Conservation (phyloP, 1,284 basidiomycete genomes). For the Leccinum griseonigrum region DNA sequence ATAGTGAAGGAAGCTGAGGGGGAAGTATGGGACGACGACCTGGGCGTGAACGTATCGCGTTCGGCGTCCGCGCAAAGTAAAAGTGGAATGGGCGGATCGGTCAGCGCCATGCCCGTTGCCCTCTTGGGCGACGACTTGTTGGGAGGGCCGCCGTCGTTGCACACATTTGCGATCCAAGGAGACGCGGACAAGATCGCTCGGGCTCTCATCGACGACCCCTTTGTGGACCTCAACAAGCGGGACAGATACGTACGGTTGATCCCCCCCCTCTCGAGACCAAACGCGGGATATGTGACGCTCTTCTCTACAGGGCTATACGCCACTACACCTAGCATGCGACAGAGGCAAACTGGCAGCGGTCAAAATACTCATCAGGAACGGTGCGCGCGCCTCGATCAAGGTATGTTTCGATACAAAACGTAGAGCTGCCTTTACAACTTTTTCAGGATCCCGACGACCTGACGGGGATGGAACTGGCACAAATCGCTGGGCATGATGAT, state of each 20-base stretch:
- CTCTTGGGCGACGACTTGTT: constrained; percentile 29
- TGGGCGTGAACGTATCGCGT: constrained; percentile 28
- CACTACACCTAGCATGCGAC: constrained; percentile 83
- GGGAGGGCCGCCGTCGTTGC: constrained; percentile 44
- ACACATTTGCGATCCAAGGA: constrained; percentile 64
- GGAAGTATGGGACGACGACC: constrained; percentile 39
- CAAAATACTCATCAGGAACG: constrained; percentile 57
- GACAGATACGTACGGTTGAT: constrained; percentile 62
- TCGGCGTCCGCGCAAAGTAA: constrained; percentile 32
- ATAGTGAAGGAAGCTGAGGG: constrained; percentile 15
- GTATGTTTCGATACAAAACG: constrained; percentile 35
- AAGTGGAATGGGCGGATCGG: constrained; percentile 56
- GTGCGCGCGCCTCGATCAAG: constrained; percentile 64
- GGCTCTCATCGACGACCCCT: constrained; percentile 44
- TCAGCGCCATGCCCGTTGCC: constrained; percentile 56
- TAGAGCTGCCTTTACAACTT: constrained; percentile 1
- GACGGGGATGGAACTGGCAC: constrained; percentile 63
- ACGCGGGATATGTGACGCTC: constrained; percentile 2
- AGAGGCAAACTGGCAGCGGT: constrained; percentile 65
- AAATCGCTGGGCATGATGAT: constrained; percentile 61
- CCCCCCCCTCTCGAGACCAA: background rate
- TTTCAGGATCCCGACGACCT: constrained; percentile 72
- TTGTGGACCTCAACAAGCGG: constrained; percentile 40
- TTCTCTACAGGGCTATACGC: constrained; percentile 70
- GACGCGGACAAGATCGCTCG: constrained; percentile 45